These are phyloP conservation scores for Fusarium haematococcum DNA, from an alignment of 2,329 filamentous ascomycete genomes.

Conservation along the genomic window DNA sequence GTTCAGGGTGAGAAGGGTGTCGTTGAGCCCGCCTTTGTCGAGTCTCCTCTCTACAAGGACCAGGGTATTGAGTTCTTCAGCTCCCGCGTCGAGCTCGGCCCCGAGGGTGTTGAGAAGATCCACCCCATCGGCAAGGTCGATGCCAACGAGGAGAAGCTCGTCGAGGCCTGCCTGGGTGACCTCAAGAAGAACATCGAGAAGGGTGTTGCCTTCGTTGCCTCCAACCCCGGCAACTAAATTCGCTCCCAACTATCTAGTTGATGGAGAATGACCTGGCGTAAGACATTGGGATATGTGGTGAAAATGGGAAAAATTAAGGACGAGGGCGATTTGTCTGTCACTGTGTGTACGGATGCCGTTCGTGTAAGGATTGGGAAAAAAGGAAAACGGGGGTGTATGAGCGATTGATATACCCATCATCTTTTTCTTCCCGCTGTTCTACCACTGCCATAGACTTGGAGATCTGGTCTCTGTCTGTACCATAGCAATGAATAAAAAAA, in stretches of 20 bases:
- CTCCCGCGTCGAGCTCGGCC: constrained; percentile 94
- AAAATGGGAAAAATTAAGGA: constrained; percentile 34
- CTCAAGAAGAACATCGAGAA: constrained; percentile 97
- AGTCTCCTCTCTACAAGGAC: constrained; percentile 98
- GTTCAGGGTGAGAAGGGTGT: constrained; percentile 94
- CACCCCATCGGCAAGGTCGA: constrained; percentile 87
- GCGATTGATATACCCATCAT: constrained; percentile 40
- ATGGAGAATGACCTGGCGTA: constrained; percentile 5
- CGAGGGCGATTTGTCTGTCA: constrained; percentile 26
- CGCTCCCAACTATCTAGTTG: constrained; percentile 7
- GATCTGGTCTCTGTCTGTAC: constrained; percentile 51
- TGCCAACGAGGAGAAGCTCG: constrained; percentile 86
- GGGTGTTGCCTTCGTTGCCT: constrained; percentile 74
- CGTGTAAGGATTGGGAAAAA: constrained; percentile 29
- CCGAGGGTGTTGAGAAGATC: constrained; percentile 95
- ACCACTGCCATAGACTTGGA: constrained; percentile 49
- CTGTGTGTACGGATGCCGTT: constrained; percentile 21
- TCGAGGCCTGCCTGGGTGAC: constrained; percentile 86
- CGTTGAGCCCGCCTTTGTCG: constrained; percentile 95
- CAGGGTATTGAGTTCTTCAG: constrained; percentile 98
- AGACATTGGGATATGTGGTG: constrained; percentile 16
- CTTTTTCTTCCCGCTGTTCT: constrained; percentile 43
- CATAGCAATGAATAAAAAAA: constrained; percentile 48
- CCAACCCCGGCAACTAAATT: constrained; percentile 70
- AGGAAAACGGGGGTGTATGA: constrained; percentile 29